A percentile compares a stretch with the other conserved stretches of the same genome.
Conservation (phyloP, 768 basidiomycete genomes). For the Scleroderma citrinum region DNA sequence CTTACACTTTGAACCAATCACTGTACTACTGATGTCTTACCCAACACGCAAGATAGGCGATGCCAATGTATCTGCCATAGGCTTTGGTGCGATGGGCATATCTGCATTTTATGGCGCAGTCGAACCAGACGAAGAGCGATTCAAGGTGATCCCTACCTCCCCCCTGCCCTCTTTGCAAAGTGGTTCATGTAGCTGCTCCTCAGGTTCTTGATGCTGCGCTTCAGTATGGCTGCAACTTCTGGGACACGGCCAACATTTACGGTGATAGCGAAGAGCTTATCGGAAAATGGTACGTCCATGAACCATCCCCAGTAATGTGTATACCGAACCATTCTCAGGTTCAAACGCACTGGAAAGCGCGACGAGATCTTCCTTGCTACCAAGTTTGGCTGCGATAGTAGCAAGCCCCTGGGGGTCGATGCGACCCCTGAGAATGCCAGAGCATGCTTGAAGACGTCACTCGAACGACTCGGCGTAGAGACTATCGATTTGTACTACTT, state of each 20-base stretch:
- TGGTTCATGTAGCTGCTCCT: background rate
- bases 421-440: conserved; percentile 40
- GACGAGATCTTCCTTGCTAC: conserved; percentile 55
- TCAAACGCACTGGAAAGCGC: conserved; percentile 41
- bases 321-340: conserved; percentile 23
- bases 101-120: conserved; percentile 42
- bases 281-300: conserved; percentile 33
- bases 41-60: conserved; percentile 42
- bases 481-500: conserved; percentile 43
- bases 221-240: conserved; percentile 37
- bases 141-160: conserved; percentile 37
- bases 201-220: conserved; percentile 41
- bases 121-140: conserved; percentile 49
- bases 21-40: conserved; percentile 10
- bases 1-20: background rate
- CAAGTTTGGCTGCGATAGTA: conserved; percentile 42
- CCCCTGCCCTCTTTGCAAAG: background rate
- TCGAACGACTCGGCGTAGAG: conserved; percentile 37
- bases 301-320: background rate
- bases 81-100: conserved; percentile 59
- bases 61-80: conserved; percentile 44
- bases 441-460: conserved; percentile 32
- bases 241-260: conserved; percentile 44
- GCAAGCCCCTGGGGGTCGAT: conserved; percentile 19
- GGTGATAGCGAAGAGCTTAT: conserved; percentile 40